A percentile compares a stretch with the other conserved stretches of the same genome.
Evolutionary conservation across 148 eudicot genomes (phyloP).

Genomic region (Vaccinium darrowii): DNA sequence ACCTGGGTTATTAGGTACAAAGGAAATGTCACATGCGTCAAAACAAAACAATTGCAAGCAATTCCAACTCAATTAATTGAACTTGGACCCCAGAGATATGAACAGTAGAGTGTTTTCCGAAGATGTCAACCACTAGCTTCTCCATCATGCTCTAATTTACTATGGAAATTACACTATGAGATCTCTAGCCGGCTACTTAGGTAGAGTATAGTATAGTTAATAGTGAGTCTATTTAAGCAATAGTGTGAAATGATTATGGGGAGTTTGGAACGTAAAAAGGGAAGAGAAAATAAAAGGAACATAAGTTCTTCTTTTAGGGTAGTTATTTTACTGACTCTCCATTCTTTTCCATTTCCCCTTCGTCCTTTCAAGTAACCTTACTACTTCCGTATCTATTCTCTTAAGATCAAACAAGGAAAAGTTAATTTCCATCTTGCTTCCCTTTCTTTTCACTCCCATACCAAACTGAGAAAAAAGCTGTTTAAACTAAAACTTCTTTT

Average conservation of each 20-base stretch:
- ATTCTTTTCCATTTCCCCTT: background rate
- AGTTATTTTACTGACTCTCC: background rate
- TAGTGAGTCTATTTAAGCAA: background rate
- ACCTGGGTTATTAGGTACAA: constrained; percentile 37
- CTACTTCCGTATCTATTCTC: background rate
- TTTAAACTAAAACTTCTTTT: background rate
- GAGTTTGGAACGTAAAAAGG: background rate
- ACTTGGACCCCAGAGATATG: background rate
- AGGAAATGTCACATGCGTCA: background rate
- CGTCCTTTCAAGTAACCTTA: background rate
- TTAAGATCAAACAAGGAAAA: background rate
- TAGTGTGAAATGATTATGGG: background rate
- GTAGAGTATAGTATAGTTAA: background rate
- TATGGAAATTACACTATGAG: background rate
- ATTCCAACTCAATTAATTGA: background rate
- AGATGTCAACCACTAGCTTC: background rate
- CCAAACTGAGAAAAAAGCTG: background rate
- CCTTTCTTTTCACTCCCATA: background rate
- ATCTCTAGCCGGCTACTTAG: background rate
- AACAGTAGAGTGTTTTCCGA: background rate
- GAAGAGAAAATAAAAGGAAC: background rate
- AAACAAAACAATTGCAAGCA: background rate
- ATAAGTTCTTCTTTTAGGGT: background rate
- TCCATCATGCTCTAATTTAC: background rate
- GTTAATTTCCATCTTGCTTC: background rate